Base-by-base conservation (phyloP, 371 early-diverging fungal genomes). In the Mucor circinelloides region DNA sequence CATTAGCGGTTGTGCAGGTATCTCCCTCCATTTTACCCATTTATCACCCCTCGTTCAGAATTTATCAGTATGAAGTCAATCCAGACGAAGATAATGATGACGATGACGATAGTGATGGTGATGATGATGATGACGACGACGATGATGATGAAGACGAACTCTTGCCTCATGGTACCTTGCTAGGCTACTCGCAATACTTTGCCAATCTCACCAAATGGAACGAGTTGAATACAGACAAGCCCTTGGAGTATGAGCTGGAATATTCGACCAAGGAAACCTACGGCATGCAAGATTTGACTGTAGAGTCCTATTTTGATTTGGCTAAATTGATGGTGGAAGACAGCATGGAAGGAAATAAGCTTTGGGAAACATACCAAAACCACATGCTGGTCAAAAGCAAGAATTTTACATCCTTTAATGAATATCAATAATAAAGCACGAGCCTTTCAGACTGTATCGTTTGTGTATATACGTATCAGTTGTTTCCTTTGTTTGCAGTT, bases 21-120 rank as follows among this genome's bases (percentile, higher is more conserved):
- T 74, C 87, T 9, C 95, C 94, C 0, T 87, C 92, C 28, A 84
- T 94, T 27, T 79, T 94, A 42, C 94, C 93, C 0, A 85, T 82
- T n/a, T 90, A 87, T 77, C 80, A 88, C 65, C 95, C 95, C 30
- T 76, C 87, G 2, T 79, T 92, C 52, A 88, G 94, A 23, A 85
- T 94, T 12, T 86, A 89, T 70, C 72, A 80, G 63, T 93, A 93
- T 72, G 71, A 76, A 44, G 63, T 72, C 13, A 64, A 67, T 25
- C 64, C 69, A 17, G 48, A 69, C 15, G 36, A 72, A n/a, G 65
- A 63, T 3, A 31, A 67, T 44, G 27, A 36, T 7, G 58, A 55
- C 7, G 64, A 57, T 31, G 46, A 70, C 6, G 40, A 67, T 9
- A 62, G 63, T 5, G 60, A 68, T 23, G 46, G 44, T 12, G 66